Conservation (phyloP, 306 rosid species). For the Prunus mume region DNA sequence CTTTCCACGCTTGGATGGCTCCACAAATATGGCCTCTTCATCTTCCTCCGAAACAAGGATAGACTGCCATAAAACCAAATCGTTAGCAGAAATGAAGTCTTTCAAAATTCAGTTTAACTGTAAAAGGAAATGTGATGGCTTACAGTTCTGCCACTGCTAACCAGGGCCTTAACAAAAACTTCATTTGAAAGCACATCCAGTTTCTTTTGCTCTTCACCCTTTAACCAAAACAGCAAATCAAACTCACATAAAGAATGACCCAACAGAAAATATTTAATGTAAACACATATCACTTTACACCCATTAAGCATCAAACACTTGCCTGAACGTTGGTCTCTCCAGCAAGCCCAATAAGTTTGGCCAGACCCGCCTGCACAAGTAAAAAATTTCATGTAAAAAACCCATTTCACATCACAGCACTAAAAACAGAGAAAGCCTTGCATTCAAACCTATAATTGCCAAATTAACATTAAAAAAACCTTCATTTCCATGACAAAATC, state of each 20-base stretch:
- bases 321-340: constrained; percentile 98
- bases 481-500: not conserved
- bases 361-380: constrained; percentile 82
- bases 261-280: constrained; percentile 1
- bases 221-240: constrained; percentile 19
- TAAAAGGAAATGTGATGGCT: constrained; percentile 10
- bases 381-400: not conserved
- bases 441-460: not conserved
- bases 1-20: constrained; percentile 61
- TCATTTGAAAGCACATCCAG: constrained; percentile 95
- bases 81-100: constrained; percentile 21
- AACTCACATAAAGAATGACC: not conserved
- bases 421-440: not conserved
- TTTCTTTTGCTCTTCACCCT: constrained; percentile 99
- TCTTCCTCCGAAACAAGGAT: constrained; percentile 98
- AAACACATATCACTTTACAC: not conserved
- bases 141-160: constrained; percentile 94
- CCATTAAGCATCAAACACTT: constrained; percentile 18
- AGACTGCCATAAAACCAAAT: constrained; percentile 47
- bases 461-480: not conserved
- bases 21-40: constrained; percentile 80
- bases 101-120: not conserved
- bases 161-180: constrained; percentile 86
- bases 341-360: constrained; percentile 97
- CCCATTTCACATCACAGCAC: not conserved